These are phyloP conservation scores for Sarocladium brachiariae DNA, from an alignment of 2,329 filamentous ascomycete species.

Conservation along the genomic window DNA sequence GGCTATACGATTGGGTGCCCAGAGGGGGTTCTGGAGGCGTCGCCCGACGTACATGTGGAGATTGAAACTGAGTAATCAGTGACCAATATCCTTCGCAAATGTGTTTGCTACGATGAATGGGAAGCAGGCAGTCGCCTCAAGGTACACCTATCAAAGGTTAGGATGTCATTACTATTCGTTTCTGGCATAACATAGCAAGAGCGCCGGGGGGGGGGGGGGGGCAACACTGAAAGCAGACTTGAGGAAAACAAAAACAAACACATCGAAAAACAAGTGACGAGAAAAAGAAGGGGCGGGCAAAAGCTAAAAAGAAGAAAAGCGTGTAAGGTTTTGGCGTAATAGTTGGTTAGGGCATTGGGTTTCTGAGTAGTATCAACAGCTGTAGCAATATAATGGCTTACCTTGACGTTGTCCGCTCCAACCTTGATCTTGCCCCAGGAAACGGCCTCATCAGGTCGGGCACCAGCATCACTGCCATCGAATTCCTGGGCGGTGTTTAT, in stretches of 20 bases:
- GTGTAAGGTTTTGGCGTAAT: not conserved
- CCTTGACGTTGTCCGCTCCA: slow-evolving; percentile 84
- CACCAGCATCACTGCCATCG: slow-evolving; percentile 93
- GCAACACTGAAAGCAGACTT: too few relatives aligned
- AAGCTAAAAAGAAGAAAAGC: not conserved
- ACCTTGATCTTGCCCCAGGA: slow-evolving; percentile 98
- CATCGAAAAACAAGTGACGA: too few relatives aligned
- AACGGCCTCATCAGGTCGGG: slow-evolving; percentile 89
- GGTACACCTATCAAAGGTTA: slow-evolving; percentile 43
- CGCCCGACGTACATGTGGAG: too few relatives aligned
- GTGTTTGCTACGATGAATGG: slow-evolving; percentile 62
- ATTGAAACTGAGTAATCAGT: not conserved
- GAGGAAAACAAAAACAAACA: too few relatives aligned
- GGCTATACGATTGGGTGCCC: too few relatives aligned
- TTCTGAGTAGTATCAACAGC: not conserved
- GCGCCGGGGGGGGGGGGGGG: too few relatives aligned
- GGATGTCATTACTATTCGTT: not conserved
- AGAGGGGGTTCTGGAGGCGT: too few relatives aligned
- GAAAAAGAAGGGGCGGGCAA: too few relatives aligned
- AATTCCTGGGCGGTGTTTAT: slow-evolving; percentile 98
- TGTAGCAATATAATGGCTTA: slow-evolving; percentile 28
- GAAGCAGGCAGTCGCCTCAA: slow-evolving; percentile 59
- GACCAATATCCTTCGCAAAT: slow-evolving; percentile 49
- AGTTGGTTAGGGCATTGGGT: too few relatives aligned
- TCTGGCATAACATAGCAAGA: not conserved